phyloP scores from a whole-genome alignment of 148 eudicot species.

The Nyssa sinensis region DNA sequence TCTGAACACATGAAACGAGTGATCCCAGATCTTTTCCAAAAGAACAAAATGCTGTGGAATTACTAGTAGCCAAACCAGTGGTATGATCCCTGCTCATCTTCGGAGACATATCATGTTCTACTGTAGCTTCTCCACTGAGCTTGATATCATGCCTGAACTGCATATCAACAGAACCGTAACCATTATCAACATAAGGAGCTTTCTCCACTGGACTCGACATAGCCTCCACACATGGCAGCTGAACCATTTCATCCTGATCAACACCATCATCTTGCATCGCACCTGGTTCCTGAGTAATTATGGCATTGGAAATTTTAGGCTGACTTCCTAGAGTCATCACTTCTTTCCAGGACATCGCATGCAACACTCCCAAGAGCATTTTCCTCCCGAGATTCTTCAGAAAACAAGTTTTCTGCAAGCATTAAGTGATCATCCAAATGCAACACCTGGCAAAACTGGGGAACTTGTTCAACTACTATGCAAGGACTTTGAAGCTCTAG shows the following conservation, averaged over 20 bases:
- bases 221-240: slow-evolving; percentile 9
- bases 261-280: slow-evolving; percentile 10
- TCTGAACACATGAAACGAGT: neutral
- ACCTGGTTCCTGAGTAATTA: slow-evolving; percentile 8
- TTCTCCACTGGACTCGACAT: slow-evolving; percentile 9
- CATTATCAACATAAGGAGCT: slow-evolving; percentile 10
- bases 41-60: no score
- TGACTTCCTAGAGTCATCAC: neutral
- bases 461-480: slow-evolving; percentile 10
- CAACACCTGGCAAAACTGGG: neutral
- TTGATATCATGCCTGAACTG: slow-evolving; percentile 6
- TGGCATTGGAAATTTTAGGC: neutral
- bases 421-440: slow-evolving; percentile 12
- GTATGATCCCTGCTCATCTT: neutral
- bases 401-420: slow-evolving; percentile 13
- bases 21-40: slow-evolving; percentile 5
- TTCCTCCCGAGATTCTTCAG: slow-evolving; percentile 16
- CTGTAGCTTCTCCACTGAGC: neutral
- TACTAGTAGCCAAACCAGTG: neutral
- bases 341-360: slow-evolving; percentile 6
- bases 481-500: slow-evolving; percentile 4
- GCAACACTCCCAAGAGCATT: slow-evolving; percentile 10
- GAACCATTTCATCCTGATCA: slow-evolving; percentile 14
- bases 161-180: neutral
- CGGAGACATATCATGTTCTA: neutral